These are phyloP conservation scores for Cryptococcus sp. DNA, from an alignment of 1,284 basidiomycete genomes.

Conservation along the genomic window DNA sequence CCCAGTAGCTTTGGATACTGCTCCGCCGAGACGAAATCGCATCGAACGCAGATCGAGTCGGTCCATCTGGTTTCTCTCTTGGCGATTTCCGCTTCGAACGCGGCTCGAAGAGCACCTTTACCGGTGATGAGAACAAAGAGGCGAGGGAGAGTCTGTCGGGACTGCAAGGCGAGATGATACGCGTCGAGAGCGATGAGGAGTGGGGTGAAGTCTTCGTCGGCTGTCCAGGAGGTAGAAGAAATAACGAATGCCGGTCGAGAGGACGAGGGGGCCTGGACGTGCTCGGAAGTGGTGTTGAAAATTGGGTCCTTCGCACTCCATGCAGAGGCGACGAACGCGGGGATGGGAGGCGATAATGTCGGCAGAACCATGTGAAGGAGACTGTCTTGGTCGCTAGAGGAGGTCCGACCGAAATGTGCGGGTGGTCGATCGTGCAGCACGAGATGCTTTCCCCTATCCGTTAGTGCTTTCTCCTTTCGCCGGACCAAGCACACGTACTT, in stretches of 20 bases:
- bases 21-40: slow-evolving; percentile 77
- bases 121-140: slow-evolving; percentile 84
- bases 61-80: slow-evolving; percentile 61
- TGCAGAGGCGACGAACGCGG: slow-evolving; percentile 43
- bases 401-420: slow-evolving; percentile 65
- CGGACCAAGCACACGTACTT: slow-evolving; percentile 52
- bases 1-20: slow-evolving; percentile 84
- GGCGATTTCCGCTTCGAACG: slow-evolving; percentile 65
- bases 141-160: slow-evolving; percentile 55
- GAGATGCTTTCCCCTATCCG: slow-evolving; percentile 62
- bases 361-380: slow-evolving; percentile 1
- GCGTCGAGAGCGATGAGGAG: slow-evolving; percentile 70
- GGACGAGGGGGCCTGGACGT: slow-evolving; percentile 48
- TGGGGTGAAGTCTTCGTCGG: slow-evolving; percentile 90
- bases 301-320: slow-evolving; percentile 20
- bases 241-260: slow-evolving; percentile 82
- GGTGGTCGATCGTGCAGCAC: slow-evolving; percentile 87
- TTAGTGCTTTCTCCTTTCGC: slow-evolving; percentile 3
- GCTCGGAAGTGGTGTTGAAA: slow-evolving; percentile 6
- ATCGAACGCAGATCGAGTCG: slow-evolving; percentile 71
- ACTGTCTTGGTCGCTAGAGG: slow-evolving; percentile 60
- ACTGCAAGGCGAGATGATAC: slow-evolving; percentile 23
- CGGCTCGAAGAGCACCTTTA: slow-evolving; percentile 70
- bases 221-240: slow-evolving; percentile 94
- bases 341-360: not conserved